Conservation (phyloP, 805 yeast genomes). For the Saturnispora halmiae region DNA sequence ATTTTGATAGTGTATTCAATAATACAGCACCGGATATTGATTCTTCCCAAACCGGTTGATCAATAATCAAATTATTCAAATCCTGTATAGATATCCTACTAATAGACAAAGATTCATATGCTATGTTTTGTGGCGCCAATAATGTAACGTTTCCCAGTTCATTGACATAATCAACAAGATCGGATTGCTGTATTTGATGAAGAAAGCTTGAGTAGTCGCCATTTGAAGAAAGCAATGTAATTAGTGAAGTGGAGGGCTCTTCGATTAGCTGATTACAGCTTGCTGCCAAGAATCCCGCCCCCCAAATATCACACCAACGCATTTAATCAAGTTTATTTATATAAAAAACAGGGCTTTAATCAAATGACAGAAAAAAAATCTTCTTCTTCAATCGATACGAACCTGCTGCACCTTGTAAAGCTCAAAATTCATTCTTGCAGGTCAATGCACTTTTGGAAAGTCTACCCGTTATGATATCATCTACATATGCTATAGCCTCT, state of each 20-base stretch:
- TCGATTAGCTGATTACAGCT: constrained; percentile 13
- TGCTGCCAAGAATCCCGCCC: not conserved
- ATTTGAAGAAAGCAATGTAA: constrained; percentile 61
- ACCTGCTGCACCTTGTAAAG: too few relatives aligned
- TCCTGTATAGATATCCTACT: constrained; percentile 13
- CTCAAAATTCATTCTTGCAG: too few relatives aligned
- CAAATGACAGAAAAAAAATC: too few relatives aligned
- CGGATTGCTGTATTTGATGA: constrained; percentile 50
- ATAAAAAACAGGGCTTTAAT: not conserved
- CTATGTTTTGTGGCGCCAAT: constrained; percentile 76
- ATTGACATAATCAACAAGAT: constrained; percentile 54
- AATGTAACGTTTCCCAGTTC: constrained; percentile 54
- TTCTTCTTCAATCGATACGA: too few relatives aligned
- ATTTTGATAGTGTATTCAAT: constrained; percentile 18
- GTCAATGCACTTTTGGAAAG: too few relatives aligned
- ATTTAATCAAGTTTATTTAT: constrained; percentile 23
- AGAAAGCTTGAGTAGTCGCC: constrained; percentile 61
- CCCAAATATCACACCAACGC: constrained; percentile 5
- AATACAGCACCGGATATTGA: constrained; percentile 26
- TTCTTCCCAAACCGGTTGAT: constrained; percentile 24
- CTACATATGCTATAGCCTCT: too few relatives aligned
- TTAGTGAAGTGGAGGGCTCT: constrained; percentile 35
- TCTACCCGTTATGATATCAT: too few relatives aligned
- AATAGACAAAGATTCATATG: constrained; percentile 33
- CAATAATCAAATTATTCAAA: constrained; percentile 28